A percentile compares a stretch with the other conserved stretches of the same genome.
Conservation (phyloP, 2,329 filamentous ascomycete genomes). For the Trichoderma sp. region DNA sequence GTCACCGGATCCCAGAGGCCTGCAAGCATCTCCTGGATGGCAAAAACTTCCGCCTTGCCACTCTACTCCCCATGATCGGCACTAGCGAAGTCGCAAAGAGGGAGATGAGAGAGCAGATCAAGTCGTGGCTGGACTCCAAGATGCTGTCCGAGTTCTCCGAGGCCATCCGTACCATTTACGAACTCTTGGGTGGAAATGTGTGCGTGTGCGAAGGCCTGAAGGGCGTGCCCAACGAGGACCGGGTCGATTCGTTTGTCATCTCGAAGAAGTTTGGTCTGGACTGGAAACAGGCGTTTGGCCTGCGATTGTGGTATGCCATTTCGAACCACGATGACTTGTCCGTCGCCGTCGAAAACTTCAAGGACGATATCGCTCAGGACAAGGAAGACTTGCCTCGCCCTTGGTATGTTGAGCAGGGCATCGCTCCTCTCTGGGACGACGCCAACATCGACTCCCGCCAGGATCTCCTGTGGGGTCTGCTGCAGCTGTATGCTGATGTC, state of each 20-base stretch:
- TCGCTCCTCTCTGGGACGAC: conserved; percentile 63
- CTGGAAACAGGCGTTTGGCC: conserved; percentile 91
- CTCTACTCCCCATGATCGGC: conserved; percentile 80
- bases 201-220: conserved; percentile 78
- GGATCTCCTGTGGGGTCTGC: conserved; percentile 82
- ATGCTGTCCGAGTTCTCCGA: conserved; percentile 86
- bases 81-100: conserved; percentile 68
- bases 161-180: conserved; percentile 82
- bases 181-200: conserved; percentile 86
- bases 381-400: conserved; percentile 73
- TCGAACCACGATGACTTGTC: conserved; percentile 68
- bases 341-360: conserved; percentile 71
- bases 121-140: conserved; percentile 80
- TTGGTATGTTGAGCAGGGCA: conserved; percentile 66
- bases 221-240: conserved; percentile 74
- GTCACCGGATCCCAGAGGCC: conserved; percentile 77
- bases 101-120: conserved; percentile 78
- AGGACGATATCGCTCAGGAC: conserved; percentile 70
- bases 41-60: conserved; percentile 81
- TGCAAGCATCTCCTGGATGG: conserved; percentile 76
- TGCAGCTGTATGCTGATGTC: conserved; percentile 75
- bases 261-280: conserved; percentile 82
- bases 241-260: conserved; percentile 76
- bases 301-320: conserved; percentile 87
- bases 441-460: conserved; percentile 61